A percentile compares a stretch with the other conserved stretches of the same genome.
phyloP scores from a whole-genome alignment of 768 basidiomycete species.

The Saitozyma sp. region DNA sequence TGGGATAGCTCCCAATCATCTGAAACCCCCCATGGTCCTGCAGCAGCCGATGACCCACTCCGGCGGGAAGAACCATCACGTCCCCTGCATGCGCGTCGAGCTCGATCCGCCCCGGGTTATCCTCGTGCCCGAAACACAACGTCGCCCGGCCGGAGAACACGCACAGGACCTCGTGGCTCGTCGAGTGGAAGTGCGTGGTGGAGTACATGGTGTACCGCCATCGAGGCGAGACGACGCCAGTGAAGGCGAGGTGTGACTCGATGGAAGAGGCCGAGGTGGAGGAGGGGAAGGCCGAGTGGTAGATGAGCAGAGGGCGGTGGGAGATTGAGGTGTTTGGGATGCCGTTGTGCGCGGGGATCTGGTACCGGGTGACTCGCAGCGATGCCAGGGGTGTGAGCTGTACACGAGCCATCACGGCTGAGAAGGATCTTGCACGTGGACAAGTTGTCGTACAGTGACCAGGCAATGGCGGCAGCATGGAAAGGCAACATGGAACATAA shows the following conservation, averaged over 20 bases:
- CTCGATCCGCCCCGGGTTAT: slow-evolving; percentile 51
- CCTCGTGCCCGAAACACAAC: slow-evolving; percentile 56
- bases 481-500: too few relatives aligned
- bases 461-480: too few relatives aligned
- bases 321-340: slow-evolving; percentile 55
- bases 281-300: slow-evolving; percentile 32
- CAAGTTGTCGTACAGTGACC: too few relatives aligned
- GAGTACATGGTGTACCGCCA: slow-evolving; percentile 58
- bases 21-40: slow-evolving; percentile 48
- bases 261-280: slow-evolving; percentile 26
- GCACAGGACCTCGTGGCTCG: slow-evolving; percentile 56
- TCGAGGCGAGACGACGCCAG: slow-evolving; percentile 53
- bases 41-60: slow-evolving; percentile 54
- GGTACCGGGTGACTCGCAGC: slow-evolving; percentile 18
- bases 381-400: too few relatives aligned
- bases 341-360: slow-evolving; percentile 50
- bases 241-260: slow-evolving; percentile 51
- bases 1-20: slow-evolving; percentile 57
- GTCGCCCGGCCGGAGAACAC: slow-evolving; percentile 51
- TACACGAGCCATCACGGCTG: too few relatives aligned
- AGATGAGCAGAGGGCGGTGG: slow-evolving; percentile 54
- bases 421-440: too few relatives aligned
- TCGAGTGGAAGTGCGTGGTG: slow-evolving; percentile 56
- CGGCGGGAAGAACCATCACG: slow-evolving; percentile 56
- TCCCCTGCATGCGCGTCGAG: slow-evolving; percentile 53